Conservation (phyloP, 2,329 filamentous ascomycete genomes). For the Diplodia scrobiculata region DNA sequence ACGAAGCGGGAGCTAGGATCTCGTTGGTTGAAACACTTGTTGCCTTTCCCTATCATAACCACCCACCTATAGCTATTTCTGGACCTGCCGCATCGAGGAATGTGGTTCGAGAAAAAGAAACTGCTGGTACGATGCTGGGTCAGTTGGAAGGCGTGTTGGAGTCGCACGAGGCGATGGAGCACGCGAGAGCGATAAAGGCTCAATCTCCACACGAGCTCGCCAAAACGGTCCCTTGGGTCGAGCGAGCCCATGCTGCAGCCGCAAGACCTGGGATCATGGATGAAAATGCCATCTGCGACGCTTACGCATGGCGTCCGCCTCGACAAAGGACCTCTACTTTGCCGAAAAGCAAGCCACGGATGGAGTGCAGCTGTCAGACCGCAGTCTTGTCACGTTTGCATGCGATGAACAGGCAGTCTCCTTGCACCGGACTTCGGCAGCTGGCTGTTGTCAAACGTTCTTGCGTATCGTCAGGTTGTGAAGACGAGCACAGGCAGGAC, state of each 20-base stretch:
- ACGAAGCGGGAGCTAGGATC: not conserved
- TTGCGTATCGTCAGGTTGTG: not conserved
- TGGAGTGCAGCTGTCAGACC: slow-evolving; percentile 9
- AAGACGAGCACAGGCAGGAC: not conserved
- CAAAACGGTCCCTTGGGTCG: not conserved
- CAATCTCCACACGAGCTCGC: not conserved
- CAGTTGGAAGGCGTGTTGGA: not conserved
- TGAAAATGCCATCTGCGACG: not conserved
- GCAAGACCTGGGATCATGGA: slow-evolving; percentile 17
- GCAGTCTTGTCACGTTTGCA: slow-evolving; percentile 2
- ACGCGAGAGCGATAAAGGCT: no score
- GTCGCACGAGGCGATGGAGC: not conserved
- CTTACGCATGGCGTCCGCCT: slow-evolving; percentile 2
- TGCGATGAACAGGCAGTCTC: not conserved
- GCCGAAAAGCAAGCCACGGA: slow-evolving; percentile 8
- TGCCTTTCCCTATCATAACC: not conserved
- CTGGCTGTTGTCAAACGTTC: not conserved
- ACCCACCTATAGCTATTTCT: not conserved
- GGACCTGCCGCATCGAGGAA: not conserved
- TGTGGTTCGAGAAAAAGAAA: not conserved
- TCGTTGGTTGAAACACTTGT: slow-evolving; percentile 3
- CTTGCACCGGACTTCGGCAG: not conserved
- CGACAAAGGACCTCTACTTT: not conserved
- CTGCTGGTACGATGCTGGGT: not conserved
- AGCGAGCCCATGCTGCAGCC: not conserved